Evolutionary conservation across 1,139 yeast genomes (phyloP), one percentile per base, ranked within the genome.

Genomic region (Petasospora rhodanensis): DNA sequence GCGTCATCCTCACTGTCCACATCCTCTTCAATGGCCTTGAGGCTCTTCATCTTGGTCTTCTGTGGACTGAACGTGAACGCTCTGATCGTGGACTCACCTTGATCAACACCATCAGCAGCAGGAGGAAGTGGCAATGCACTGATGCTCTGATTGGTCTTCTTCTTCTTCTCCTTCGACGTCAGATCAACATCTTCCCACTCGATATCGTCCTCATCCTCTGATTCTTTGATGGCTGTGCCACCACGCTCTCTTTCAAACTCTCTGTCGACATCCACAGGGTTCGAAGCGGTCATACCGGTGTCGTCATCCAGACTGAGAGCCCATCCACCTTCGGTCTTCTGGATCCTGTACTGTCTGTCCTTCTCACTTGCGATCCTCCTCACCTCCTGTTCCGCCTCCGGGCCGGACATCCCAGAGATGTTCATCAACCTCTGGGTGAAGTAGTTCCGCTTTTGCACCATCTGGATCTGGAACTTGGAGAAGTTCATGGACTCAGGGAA

Each of bases 401-500:
- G 73, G 1, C 79, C 75, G 44, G 81, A 84, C 76, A 84, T 70
- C 0, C 96, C 97, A 7, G 86, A 75, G 2, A 83, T 76, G 45
- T 79, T 79, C 87, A 93, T 82, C 22, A 91, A 64, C 46, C 77
- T 72, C 56, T 91, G 97, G 0, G 98, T 91, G 45, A 81, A 78
- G 52, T 76, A 87, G 55, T 93, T 93, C 43, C 99, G 68, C 56
- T 86, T 86, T 44, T 86, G 84, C 2, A 93, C 97, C 70, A 91
- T 85, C 47, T 84, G 79, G 41, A 93, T 84, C 56, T 93, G 99
- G 56, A 93, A 93, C 49, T 73, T 79, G 13, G 96, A 87, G 52
- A 93, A 93, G 40, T 87, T 96, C 76, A 85, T 71, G 36, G 87
- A 75, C 50, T 84, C 70, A 0, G 96, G 93, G 49, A 91, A 93